Evolutionary conservation across 2,329 filamentous ascomycete species (phyloP).

Genomic region (Pyrenophora graminea): DNA sequence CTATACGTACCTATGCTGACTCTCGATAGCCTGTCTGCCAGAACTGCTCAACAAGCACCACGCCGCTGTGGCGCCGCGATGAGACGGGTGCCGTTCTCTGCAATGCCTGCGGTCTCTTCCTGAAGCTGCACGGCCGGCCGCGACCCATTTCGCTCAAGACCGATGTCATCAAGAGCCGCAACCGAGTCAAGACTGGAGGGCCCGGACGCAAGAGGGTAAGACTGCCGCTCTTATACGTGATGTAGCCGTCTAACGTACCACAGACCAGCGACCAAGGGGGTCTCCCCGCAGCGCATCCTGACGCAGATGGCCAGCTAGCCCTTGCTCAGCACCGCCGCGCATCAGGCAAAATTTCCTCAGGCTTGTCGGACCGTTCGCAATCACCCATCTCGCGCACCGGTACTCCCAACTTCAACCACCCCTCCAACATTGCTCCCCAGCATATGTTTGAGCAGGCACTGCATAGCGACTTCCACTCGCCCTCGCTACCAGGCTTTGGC

Average conservation of each 20-base stretch:
- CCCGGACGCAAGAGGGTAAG: conserved; percentile 82
- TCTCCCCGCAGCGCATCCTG: conserved; percentile 59
- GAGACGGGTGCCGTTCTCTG: conserved; percentile 94
- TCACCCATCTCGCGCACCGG: conserved; percentile 79
- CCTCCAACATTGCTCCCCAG: conserved; percentile 70
- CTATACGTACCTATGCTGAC: conserved; percentile 18
- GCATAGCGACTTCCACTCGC: conserved; percentile 69
- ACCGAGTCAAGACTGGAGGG: conserved; percentile 88
- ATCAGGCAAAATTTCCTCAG: conserved; percentile 73
- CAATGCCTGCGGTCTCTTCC: conserved; percentile 96
- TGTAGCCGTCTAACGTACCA: conserved; percentile 11
- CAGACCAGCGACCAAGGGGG: conserved; percentile 56
- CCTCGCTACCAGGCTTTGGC: conserved; percentile 49
- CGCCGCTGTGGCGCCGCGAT: conserved; percentile 95
- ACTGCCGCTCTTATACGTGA: conserved; percentile 20
- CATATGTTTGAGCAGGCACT: conserved; percentile 78
- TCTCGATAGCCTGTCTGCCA: conserved; percentile 82
- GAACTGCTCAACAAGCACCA: conserved; percentile 94
- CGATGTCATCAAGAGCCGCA: conserved; percentile 99
- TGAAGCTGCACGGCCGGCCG: conserved; percentile 92
- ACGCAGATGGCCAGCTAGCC: conserved; percentile 59
- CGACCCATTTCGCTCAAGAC: conserved; percentile 97
- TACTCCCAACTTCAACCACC: conserved; percentile 72
- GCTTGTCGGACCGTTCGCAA: conserved; percentile 73
- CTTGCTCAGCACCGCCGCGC: conserved; percentile 66